Evolutionary conservation across 2,329 filamentous ascomycete genomes (phyloP).

Genomic region (Sphaerulina musiva): DNA sequence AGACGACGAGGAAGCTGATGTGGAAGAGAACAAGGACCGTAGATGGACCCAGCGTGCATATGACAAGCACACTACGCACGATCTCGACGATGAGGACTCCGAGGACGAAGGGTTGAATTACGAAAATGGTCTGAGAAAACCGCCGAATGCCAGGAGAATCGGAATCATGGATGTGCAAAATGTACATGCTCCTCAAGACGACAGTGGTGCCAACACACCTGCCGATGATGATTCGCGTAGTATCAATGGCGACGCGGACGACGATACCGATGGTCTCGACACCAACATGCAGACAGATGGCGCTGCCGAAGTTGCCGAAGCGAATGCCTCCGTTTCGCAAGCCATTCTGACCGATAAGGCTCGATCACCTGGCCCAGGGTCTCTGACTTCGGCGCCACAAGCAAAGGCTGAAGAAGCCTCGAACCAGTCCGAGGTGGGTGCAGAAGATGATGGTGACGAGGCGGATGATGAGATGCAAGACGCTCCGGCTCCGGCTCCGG

Average conservation of each 20-base stretch:
- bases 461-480: slow-evolving; percentile 33
- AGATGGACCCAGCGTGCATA: slow-evolving; percentile 75
- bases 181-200: slow-evolving; percentile 46
- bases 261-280: slow-evolving; percentile 6
- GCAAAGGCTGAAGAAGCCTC: slow-evolving; percentile 13
- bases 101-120: slow-evolving; percentile 78
- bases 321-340: slow-evolving; percentile 23
- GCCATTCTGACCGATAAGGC: slow-evolving; percentile 27
- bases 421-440: slow-evolving; percentile 17
- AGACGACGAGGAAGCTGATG: slow-evolving; percentile 70
- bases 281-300: slow-evolving; percentile 27
- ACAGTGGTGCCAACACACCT: slow-evolving; percentile 45
- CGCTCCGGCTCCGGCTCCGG: slow-evolving; percentile 15
- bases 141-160: slow-evolving; percentile 42
- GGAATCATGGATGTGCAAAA: slow-evolving; percentile 59
- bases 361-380: slow-evolving; percentile 14
- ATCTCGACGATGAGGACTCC: slow-evolving; percentile 71
- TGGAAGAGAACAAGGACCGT: slow-evolving; percentile 77
- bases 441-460: slow-evolving; percentile 33
- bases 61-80: slow-evolving; percentile 64
- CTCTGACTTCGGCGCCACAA: slow-evolving; percentile 3
- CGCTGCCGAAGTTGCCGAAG: slow-evolving; percentile 16
- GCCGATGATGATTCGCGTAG: slow-evolving; percentile 29
- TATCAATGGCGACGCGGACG: slow-evolving; percentile 27
- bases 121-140: slow-evolving; percentile 64